Percentiles rank a stretch among this genome's conserved stretches.
These are phyloP conservation scores for Ophiostoma populinum DNA, from an alignment of 2,329 filamentous ascomycete species.

Conservation along the genomic window DNA sequence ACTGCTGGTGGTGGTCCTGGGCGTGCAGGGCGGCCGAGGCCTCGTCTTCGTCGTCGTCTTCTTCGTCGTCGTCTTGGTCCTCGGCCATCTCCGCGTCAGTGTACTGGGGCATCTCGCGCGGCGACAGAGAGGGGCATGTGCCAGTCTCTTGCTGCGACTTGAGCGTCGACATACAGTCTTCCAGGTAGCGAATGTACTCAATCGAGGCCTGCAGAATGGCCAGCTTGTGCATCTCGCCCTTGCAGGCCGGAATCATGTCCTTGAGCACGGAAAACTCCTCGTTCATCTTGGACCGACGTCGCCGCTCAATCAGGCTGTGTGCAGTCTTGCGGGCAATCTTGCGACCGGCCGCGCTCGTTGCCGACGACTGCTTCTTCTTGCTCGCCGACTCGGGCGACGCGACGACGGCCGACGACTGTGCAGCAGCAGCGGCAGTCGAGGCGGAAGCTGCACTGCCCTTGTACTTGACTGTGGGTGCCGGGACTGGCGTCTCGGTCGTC, in stretches of 20 bases:
- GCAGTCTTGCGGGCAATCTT: slow-evolving; percentile 94
- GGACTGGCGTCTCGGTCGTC: slow-evolving; percentile 10
- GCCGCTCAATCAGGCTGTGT: slow-evolving; percentile 82
- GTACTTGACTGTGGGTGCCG: neutral
- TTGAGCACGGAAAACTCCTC: slow-evolving; percentile 92
- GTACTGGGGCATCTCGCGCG: slow-evolving; percentile 14
- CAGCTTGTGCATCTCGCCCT: slow-evolving; percentile 96
- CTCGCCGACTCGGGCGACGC: slow-evolving; percentile 12
- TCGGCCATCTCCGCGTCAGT: slow-evolving; percentile 44
- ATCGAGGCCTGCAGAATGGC: slow-evolving; percentile 94
- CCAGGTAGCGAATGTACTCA: slow-evolving; percentile 86
- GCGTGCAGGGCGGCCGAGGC: slow-evolving; percentile 33
- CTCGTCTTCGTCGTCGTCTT: slow-evolving; percentile 1
- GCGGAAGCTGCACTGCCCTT: slow-evolving; percentile 1
- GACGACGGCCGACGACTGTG: neutral
- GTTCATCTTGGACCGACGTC: slow-evolving; percentile 92
- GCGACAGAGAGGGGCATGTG: slow-evolving; percentile 6
- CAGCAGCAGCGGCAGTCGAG: neutral
- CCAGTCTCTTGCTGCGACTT: slow-evolving; percentile 38
- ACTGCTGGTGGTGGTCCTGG: slow-evolving; percentile 18
- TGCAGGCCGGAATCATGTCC: slow-evolving; percentile 87
- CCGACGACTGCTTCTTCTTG: slow-evolving; percentile 54
- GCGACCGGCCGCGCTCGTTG: slow-evolving; percentile 68
- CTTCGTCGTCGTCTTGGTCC: neutral
- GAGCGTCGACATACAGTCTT: slow-evolving; percentile 69